Percentiles rank a stretch among this genome's conserved stretches.
phyloP scores from a whole-genome alignment of 768 basidiomycete genomes.

The Pleurotus platypus region DNA sequence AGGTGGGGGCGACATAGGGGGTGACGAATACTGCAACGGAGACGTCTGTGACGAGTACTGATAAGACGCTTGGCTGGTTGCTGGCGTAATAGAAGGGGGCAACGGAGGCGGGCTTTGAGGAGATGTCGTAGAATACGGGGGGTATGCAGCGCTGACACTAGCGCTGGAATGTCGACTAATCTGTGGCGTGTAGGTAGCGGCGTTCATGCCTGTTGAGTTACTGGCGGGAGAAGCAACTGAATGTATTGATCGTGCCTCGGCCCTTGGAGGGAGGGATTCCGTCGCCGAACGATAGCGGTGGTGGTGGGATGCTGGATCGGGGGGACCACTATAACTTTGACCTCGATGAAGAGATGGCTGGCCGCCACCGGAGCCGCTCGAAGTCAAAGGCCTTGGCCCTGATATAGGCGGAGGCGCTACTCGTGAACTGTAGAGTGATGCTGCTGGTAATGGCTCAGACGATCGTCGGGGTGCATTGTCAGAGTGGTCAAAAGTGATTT shows the following conservation, averaged over 20 bases:
- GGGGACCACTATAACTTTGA: not conserved
- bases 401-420: not conserved
- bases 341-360: not conserved
- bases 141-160: not conserved
- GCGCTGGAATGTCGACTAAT: not conserved
- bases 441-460: not conserved
- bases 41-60: not conserved
- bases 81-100: not conserved
- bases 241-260: not conserved
- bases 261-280: not conserved
- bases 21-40: not conserved
- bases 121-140: not conserved
- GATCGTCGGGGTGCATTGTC: not conserved
- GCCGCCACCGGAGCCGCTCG: not conserved
- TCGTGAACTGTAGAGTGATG: not conserved
- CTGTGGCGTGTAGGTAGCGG: not conserved
- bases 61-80: not conserved
- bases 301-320: not conserved
- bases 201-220: not conserved
- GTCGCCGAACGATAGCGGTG: not conserved
- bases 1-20: not conserved
- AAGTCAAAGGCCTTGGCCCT: conserved; percentile 1
- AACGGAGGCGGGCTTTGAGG: not conserved
- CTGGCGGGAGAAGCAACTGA: not conserved
- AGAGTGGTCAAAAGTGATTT: not conserved